Evolutionary conservation across 306 rosid genomes (phyloP), one percentile per base, ranked within the genome.

Genomic region (Ormosia semicastrata): DNA sequence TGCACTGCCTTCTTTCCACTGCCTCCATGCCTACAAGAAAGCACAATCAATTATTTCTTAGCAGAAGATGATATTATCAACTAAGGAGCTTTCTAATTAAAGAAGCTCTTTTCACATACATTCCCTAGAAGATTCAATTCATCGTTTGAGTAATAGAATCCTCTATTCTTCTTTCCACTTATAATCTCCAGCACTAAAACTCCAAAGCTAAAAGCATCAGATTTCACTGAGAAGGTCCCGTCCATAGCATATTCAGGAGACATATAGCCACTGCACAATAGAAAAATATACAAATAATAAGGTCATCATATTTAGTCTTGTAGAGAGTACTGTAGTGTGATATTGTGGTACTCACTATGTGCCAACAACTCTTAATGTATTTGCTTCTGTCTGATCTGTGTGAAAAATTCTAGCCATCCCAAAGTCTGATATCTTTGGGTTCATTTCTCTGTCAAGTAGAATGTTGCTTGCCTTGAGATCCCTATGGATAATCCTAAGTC

Each of bases 241-340:
- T 92, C 93, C 93, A 92, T 90, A 24, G 94, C 97, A 66, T 90
- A 92, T 70, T 90, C 97, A 10, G 97, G 97, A 39, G 97, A 77
- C 97, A 92, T 92, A 56, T 92, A 92, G 5, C 94, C 97, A 77
- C 97, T 92, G 77, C 52, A 79, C 2, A 46, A 57, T 3, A 70
- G 0, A 39, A 50, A 80, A 12, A 41, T 14, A 71, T 36, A 71
- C 1, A 73, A 62, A 68, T 50, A 13, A 15, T 66, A 4, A 74
- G 15, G 15, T 37, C 69, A 29, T 10, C 24, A 41, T n/a, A 66
- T 82, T 33, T 17, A 60, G 14, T 10, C 7, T 37, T n/a, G 15
- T 33, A 81, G 12, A 18, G 3, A 46, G 43, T 15, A 40, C 1
- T 17, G 5, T 46, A 56, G 64, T 54, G 29, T 46, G 10, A 63